A percentile compares a stretch with the other conserved stretches of the same genome.
These are phyloP conservation scores for Chrysanthemum seticuspe DNA, from an alignment of 129 eudicot genomes.

Conservation along the genomic window DNA sequence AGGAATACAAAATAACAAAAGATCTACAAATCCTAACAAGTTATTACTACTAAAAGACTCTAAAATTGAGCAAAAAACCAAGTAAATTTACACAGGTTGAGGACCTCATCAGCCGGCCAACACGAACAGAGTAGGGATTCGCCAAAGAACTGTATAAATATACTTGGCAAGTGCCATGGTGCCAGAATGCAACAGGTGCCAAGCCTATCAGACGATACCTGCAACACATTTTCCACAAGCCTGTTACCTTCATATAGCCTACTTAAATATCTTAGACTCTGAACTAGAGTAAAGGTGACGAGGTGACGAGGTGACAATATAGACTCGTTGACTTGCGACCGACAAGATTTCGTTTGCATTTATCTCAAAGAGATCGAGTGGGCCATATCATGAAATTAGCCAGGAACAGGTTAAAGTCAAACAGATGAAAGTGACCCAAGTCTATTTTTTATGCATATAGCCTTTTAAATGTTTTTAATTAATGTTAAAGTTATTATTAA, in stretches of 20 bases:
- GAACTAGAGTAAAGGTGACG: too few relatives aligned
- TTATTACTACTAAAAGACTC: conserved; percentile 25
- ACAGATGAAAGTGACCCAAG: too few relatives aligned
- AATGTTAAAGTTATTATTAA: too few relatives aligned
- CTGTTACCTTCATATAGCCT: background rate
- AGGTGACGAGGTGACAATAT: too few relatives aligned
- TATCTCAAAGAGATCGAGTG: too few relatives aligned
- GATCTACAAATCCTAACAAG: conserved; percentile 29
- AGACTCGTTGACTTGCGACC: too few relatives aligned
- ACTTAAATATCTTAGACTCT: background rate
- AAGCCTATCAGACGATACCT: conserved; percentile 32
- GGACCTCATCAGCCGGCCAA: conserved; percentile 25
- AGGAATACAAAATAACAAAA: conserved; percentile 19
- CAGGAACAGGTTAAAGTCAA: too few relatives aligned
- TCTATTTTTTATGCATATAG: too few relatives aligned
- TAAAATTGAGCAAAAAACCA: conserved; percentile 29
- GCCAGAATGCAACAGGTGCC: conserved; percentile 21
- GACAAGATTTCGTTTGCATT: too few relatives aligned
- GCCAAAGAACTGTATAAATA: conserved; percentile 1
- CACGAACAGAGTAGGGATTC: conserved; percentile 13
- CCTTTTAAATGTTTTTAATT: too few relatives aligned
- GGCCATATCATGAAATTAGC: too few relatives aligned
- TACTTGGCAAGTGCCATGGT: conserved; percentile 14
- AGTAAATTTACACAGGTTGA: conserved; percentile 42
- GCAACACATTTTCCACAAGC: conserved; percentile 23